Conservation (phyloP, 2,329 filamentous ascomycete species). For the Ophiosphaerella narmari region DNA sequence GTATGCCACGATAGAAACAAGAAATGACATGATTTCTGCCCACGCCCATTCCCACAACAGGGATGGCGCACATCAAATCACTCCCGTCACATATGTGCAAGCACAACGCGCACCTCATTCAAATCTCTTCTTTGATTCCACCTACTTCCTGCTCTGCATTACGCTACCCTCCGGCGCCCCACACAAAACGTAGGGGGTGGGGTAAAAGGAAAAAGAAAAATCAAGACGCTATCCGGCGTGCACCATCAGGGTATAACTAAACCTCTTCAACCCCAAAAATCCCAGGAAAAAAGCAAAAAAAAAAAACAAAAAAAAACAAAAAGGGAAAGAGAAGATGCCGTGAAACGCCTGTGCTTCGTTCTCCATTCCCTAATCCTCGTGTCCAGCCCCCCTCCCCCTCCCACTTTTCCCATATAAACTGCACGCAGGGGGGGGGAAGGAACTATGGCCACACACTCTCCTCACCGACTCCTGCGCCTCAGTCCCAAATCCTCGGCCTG, state of each 20-base stretch:
- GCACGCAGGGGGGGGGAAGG: no score
- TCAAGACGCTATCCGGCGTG: not conserved
- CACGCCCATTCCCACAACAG: no score
- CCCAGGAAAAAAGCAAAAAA: not conserved
- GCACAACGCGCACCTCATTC: not conserved
- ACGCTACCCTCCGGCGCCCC: no score
- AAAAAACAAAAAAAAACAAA: not conserved
- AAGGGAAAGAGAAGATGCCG: no score
- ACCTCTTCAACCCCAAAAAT: not conserved
- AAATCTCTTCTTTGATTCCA: not conserved
- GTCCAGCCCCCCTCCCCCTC: no score
- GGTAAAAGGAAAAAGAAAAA: slow-evolving; percentile 2
- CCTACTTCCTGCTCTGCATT: not conserved
- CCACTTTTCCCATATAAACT: no score
- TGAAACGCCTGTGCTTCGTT: not conserved
- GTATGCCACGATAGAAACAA: not conserved
- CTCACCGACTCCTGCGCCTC: slow-evolving; percentile 31
- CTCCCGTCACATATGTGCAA: no score
- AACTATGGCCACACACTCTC: no score
- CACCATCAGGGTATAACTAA: no score
- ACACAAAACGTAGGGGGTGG: no score
- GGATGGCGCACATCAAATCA: no score
- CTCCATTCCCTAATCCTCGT: no score
- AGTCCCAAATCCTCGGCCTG: slow-evolving; percentile 38
- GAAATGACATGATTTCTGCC: not conserved